Evolutionary conservation across 345 rosid genomes (phyloP).

Genomic region (Pistacia vera): DNA sequence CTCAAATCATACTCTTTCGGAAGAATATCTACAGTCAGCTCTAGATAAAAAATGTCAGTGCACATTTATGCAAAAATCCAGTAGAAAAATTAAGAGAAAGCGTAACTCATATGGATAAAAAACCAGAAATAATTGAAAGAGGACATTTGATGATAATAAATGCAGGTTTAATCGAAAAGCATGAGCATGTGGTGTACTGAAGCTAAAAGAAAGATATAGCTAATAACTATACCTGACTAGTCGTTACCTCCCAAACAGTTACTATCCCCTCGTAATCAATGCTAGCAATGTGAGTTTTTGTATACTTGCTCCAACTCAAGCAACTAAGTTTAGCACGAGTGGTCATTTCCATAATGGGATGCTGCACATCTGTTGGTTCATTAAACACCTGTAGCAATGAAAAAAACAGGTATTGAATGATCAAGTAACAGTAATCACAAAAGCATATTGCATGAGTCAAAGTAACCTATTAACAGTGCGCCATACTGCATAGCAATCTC

Average conservation of each 20-base stretch:
- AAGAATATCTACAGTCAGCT: not conserved
- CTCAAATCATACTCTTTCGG: not conserved
- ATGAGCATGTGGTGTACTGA: not conserved
- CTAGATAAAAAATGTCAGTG: not conserved
- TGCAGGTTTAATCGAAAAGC: not conserved
- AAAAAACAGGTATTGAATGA: not conserved
- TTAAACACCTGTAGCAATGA: constrained; percentile 18
- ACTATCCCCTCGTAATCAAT: constrained; percentile 55
- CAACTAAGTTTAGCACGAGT: constrained; percentile 67
- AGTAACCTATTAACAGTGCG: not conserved
- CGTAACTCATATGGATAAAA: not conserved
- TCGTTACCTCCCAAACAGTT: too few relatives aligned
- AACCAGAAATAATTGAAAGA: too few relatives aligned
- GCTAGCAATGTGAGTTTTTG: constrained; percentile 58
- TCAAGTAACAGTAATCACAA: not conserved
- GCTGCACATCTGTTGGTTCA: constrained; percentile 26
- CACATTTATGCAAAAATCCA: not conserved
- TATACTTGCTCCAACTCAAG: constrained; percentile 68
- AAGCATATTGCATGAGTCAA: not conserved
- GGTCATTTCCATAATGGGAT: constrained; percentile 59
- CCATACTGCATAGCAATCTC: not conserved
- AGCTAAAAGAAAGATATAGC: too few relatives aligned
- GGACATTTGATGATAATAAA: not conserved
- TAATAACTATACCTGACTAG: too few relatives aligned
- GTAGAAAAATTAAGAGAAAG: not conserved